Base-by-base conservation (phyloP, 805 yeast species). In the Torulaspora delbrueckii region DNA sequence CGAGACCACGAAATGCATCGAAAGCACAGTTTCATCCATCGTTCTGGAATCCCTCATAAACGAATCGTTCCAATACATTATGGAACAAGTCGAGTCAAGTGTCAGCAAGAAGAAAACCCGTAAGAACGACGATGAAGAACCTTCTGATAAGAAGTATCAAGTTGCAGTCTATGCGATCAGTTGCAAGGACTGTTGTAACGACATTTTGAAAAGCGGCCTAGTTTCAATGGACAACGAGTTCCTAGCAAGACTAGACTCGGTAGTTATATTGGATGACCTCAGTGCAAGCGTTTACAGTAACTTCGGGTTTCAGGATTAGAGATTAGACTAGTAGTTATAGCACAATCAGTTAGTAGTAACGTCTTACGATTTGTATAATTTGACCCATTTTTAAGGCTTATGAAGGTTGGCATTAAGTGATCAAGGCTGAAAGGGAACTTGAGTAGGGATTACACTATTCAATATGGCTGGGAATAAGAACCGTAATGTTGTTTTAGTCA, bases 261-360 rank as follows among this genome's bases (percentile, higher is more conserved):
- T 60, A 2, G 48, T 52, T 3, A 88, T 82, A 52, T 73, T 90
- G 46, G 95, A 86, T 53, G 96, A 88, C 49, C 75, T 90, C 54
- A 83, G 96, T 67, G 97, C 97, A 4, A 76, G 88, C 54, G 90
- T 90, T 7, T 90, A 90, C 64, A 84, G 96, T 14, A 88, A 88
- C 58, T 86, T 85, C 55, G 59, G 60, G 22, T 48, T 45, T 22
- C 43, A 36, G 25, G 48, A 45, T 32, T 40, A 33, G 41, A 16
- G 19, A 9, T 5, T 16, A 9, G 9, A 31, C 19, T 10, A 31
- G 10, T 8, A 31, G 16, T 8, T 6, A 8, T 36, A 23, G 28
- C 22, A 36, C 14, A 7, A 5, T 36, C 13, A 24, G 33, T 27
- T 37, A 18, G 12, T 9, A 13, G 16, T 39, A 37, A 40, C 43